phyloP scores from a whole-genome alignment of 2,329 filamentous ascomycete genomes.

The Cordyceps cateniannulata region DNA sequence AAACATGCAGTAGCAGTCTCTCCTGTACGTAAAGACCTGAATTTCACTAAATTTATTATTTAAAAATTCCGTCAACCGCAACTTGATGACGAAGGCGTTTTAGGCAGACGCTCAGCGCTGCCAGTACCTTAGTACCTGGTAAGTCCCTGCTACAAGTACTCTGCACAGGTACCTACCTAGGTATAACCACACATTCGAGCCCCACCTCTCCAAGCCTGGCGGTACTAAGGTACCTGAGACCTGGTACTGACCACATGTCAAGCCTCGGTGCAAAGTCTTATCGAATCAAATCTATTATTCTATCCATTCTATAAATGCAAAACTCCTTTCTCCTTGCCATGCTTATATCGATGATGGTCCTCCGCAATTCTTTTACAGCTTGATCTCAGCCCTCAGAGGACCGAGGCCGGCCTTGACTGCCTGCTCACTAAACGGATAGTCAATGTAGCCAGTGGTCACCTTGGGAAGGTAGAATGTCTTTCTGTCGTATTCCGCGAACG shows the following conservation, averaged over 20 bases:
- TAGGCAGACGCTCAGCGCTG: too few species aligned
- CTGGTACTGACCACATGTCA: neutral
- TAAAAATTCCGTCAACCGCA: neutral
- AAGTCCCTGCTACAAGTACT: too few species aligned
- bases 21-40: neutral
- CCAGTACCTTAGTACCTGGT: too few species aligned
- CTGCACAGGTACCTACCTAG: too few species aligned
- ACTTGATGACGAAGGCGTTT: too few species aligned
- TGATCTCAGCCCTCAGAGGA: neutral
- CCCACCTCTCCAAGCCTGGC: neutral
- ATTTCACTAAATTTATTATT: neutral
- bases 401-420: slow-evolving; percentile 2
- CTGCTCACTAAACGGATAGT: slow-evolving; percentile 6
- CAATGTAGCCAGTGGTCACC: neutral
- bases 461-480: slow-evolving; percentile 20
- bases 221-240: neutral
- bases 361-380: neutral
- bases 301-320: neutral
- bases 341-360: neutral
- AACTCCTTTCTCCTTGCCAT: neutral
- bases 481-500: slow-evolving; percentile 21
- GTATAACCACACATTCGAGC: too few species aligned
- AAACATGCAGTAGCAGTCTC: neutral
- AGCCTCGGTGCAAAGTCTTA: neutral
- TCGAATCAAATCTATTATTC: neutral